These are phyloP conservation scores for Hypoxylon fuscum DNA, from an alignment of 495 filamentous ascomycete genomes.

Conservation along the genomic window DNA sequence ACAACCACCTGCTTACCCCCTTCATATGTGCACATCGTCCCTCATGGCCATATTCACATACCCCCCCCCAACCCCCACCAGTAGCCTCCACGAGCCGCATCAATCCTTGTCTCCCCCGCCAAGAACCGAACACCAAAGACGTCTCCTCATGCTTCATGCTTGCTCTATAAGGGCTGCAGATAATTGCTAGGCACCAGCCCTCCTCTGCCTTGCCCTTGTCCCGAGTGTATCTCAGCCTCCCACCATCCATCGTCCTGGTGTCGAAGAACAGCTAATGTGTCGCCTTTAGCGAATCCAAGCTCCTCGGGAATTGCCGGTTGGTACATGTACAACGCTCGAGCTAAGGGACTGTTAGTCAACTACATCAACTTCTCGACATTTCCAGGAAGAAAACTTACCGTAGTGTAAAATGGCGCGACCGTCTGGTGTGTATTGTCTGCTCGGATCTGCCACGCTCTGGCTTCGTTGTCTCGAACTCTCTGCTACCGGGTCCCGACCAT, in stretches of 20 bases:
- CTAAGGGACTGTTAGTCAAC: slow-evolving; percentile 59
- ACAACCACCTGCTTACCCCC: slow-evolving; percentile 18
- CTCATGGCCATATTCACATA: slow-evolving; percentile 22
- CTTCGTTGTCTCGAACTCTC: slow-evolving; percentile 71
- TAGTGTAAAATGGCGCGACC: slow-evolving; percentile 90
- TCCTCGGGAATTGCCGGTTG: slow-evolving; percentile 94
- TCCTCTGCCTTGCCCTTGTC: slow-evolving; percentile 66
- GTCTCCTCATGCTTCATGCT: neutral
- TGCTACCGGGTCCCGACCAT: slow-evolving; percentile 55
- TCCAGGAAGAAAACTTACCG: slow-evolving; percentile 67
- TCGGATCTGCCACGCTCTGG: slow-evolving; percentile 78
- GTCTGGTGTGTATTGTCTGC: slow-evolving; percentile 80
- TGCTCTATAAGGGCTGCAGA: slow-evolving; percentile 73
- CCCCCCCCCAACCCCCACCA: neutral
- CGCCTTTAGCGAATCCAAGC: slow-evolving; percentile 91
- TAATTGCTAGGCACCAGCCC: slow-evolving; percentile 98
- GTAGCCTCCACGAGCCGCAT: slow-evolving; percentile 19
- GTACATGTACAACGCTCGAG: slow-evolving; percentile 93
- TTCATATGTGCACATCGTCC: slow-evolving; percentile 21
- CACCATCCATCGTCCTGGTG: slow-evolving; percentile 99
- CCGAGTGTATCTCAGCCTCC: slow-evolving; percentile 92
- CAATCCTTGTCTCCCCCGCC: slow-evolving; percentile 32
- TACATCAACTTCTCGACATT: neutral
- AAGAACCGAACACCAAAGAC: slow-evolving; percentile 19
- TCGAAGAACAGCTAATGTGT: slow-evolving; percentile 85